Conservation (phyloP, 2,329 filamentous ascomycete species). For the Fusarium robinianum region DNA sequence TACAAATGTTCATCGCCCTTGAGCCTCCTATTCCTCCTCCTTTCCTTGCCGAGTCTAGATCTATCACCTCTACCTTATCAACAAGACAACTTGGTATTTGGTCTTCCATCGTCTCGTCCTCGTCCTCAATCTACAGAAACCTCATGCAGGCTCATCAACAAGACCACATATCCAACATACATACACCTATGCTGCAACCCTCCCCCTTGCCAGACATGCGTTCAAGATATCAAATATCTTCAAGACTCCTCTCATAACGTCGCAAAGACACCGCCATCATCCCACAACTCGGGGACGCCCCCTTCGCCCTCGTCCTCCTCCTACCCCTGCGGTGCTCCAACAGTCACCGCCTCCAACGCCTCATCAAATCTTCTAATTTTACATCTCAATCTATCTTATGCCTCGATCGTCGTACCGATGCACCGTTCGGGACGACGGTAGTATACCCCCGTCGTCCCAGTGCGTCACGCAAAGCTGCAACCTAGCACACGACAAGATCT, state of each 20-base stretch:
- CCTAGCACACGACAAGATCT: constrained; percentile 33
- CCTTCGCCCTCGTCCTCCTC: too few relatives aligned
- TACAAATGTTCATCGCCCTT: too few relatives aligned
- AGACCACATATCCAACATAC: too few relatives aligned
- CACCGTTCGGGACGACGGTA: constrained; percentile 35
- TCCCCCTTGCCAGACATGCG: constrained; percentile 9
- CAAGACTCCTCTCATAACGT: too few relatives aligned
- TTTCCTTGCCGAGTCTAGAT: background rate
- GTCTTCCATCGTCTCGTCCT: background rate
- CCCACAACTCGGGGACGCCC: too few relatives aligned
- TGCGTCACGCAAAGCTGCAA: constrained; percentile 34
- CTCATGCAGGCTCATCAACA: too few relatives aligned
- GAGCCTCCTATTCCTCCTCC: background rate
- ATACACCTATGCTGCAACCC: constrained; percentile 16
- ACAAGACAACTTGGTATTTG: too few relatives aligned
- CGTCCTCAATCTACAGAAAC: background rate
- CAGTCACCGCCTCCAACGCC: constrained; percentile 6
- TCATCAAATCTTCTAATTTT: constrained; percentile 4
- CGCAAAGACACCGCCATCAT: too few relatives aligned
- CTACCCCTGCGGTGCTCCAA: background rate
- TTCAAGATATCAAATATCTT: constrained; percentile 5
- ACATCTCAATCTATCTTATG: constrained; percentile 22
- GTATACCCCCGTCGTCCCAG: constrained; percentile 29
- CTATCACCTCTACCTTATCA: too few relatives aligned
- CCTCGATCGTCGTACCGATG: constrained; percentile 37